Conservation (phyloP, 208 protist genomes). For the Wallacemonas sp. region DNA sequence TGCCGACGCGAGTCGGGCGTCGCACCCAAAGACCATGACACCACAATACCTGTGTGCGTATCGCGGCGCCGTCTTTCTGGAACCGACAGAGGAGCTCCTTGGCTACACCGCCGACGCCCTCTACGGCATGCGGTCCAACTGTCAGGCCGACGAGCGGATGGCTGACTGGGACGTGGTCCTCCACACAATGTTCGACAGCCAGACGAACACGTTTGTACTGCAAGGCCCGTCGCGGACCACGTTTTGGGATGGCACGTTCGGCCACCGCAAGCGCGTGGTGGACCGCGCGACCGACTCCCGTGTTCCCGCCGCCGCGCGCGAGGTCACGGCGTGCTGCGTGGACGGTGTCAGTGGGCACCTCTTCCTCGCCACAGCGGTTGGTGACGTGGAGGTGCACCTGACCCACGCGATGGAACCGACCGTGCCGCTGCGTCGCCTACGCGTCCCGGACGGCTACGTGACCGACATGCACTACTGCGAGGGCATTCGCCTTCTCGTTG, state of each 20-base stretch:
- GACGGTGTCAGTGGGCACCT: conserved; percentile 56
- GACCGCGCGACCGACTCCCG: conserved; percentile 30
- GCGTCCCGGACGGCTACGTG: conserved; percentile 14
- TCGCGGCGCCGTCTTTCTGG: conserved; percentile 45
- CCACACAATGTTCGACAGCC: conserved; percentile 40
- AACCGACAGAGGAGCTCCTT: conserved; percentile 58
- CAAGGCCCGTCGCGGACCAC: conserved; percentile 60
- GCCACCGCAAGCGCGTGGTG: conserved; percentile 40
- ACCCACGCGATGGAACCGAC: conserved; percentile 30
- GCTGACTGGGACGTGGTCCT: conserved; percentile 53
- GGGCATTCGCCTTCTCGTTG: conserved; percentile 39
- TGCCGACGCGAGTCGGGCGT: too few relatives aligned
- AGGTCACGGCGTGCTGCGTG: conserved; percentile 59
- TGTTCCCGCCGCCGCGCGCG: conserved; percentile 23
- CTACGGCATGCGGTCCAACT: conserved; percentile 54
- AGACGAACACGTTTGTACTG: conserved; percentile 48
- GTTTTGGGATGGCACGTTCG: conserved; percentile 58
- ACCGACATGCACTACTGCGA: conserved; percentile 63
- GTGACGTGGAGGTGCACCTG: conserved; percentile 41
- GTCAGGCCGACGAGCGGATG: conserved; percentile 26
- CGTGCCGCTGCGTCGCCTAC: conserved; percentile 27
- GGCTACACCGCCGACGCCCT: conserved; percentile 55
- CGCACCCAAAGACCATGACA: conserved; percentile 1
- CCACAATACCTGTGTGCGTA: conserved; percentile 22
- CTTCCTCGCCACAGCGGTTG: conserved; percentile 49